phyloP scores from a whole-genome alignment of 345 rosid species.

The Zanthoxylum bungeanum region DNA sequence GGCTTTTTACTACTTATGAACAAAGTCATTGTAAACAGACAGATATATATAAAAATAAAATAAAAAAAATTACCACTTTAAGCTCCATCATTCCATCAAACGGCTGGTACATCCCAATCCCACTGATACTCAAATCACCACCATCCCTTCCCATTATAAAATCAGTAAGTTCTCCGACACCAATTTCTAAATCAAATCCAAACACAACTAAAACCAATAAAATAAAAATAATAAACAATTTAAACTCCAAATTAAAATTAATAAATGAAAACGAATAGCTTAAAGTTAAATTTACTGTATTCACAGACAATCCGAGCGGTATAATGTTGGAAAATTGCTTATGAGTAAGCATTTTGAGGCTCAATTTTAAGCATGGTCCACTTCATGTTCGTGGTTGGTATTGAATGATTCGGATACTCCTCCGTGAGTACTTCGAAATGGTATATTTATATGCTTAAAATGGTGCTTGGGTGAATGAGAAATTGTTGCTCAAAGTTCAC shows the following conservation, averaged over 20 bases:
- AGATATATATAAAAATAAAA: not conserved
- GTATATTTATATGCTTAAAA: too few relatives aligned
- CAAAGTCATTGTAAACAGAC: not conserved
- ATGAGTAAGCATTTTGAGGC: too few relatives aligned
- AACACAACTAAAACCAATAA: conserved; percentile 51
- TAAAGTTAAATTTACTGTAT: conserved; percentile 42
- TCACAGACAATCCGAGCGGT: conserved; percentile 93
- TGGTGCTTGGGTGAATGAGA: too few relatives aligned
- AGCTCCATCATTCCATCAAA: conserved; percentile 63
- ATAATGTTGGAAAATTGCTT: too few relatives aligned
- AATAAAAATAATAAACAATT: not conserved
- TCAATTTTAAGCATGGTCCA: too few relatives aligned
- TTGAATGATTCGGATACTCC: too few relatives aligned
- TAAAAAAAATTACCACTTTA: conserved; percentile 56
- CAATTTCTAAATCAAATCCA: conserved; percentile 90
- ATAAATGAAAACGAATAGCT: not conserved
- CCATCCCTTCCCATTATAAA: conserved; percentile 40
- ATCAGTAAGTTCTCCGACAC: conserved; percentile 50
- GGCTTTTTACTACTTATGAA: not conserved
- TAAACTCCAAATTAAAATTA: not conserved
- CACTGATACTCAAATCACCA: conserved; percentile 51
- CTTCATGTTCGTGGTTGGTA: too few relatives aligned
- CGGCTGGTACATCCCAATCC: conserved; percentile 70
- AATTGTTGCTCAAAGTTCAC: too few relatives aligned
- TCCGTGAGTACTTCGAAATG: too few relatives aligned